Evolutionary conservation across 73 alveolate genomes (phyloP).

Genomic region (Tetrahymena malaccensis): DNA sequence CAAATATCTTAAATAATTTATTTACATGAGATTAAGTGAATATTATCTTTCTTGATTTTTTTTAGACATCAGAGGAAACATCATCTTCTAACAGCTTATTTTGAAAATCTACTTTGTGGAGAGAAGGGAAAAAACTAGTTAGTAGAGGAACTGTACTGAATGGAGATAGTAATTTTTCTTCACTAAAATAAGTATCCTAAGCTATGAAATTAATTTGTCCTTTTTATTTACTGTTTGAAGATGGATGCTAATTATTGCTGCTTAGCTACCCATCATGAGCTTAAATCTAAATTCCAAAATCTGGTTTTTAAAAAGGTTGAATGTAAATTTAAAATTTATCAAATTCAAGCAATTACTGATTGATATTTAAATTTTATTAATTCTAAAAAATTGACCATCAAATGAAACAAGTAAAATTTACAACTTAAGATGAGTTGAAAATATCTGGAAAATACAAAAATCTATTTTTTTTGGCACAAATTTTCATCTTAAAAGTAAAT

Average conservation of each 20-base stretch:
- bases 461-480: too few relatives aligned
- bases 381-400: not conserved
- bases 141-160: not conserved
- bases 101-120: not conserved
- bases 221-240: not conserved
- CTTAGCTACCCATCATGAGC: not conserved
- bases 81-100: not conserved
- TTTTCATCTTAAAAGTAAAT: too few relatives aligned
- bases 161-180: not conserved
- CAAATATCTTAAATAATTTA: not conserved
- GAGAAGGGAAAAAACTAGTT: not conserved
- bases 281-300: not conserved
- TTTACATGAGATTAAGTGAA: not conserved
- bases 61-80: not conserved
- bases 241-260: not conserved
- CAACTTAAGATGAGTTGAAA: too few relatives aligned
- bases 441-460: too few relatives aligned
- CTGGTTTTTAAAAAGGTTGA: not conserved
- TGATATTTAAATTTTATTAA: not conserved
- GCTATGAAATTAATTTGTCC: not conserved
- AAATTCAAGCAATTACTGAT: not conserved
- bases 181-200: not conserved
- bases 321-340: not conserved
- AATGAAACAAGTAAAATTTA: too few relatives aligned
- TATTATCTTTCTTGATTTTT: not conserved